Percentiles rank a stretch among this genome's conserved stretches.
These are phyloP conservation scores for Trichoderma atrobrunneum DNA, from an alignment of 2,329 filamentous ascomycete genomes.

Conservation along the genomic window DNA sequence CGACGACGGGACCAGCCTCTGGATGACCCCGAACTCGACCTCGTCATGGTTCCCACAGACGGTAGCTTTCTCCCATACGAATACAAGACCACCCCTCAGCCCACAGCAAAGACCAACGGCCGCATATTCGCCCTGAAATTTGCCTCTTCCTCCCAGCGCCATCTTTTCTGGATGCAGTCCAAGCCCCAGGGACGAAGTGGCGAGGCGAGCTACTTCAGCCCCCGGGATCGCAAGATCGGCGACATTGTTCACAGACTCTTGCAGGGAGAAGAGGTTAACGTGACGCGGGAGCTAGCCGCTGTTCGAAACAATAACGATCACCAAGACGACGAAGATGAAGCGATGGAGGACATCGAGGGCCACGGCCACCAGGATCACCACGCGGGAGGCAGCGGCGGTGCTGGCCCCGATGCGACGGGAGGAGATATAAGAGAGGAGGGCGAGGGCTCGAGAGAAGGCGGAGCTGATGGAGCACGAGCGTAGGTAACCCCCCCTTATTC, in stretches of 20 bases:
- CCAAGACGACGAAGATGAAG: constrained; percentile 54
- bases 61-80: constrained; percentile 83
- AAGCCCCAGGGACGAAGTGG: constrained; percentile 70
- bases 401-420: constrained; percentile 81
- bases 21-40: constrained; percentile 75
- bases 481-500: constrained; percentile 63
- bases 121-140: constrained; percentile 95
- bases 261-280: constrained; percentile 84
- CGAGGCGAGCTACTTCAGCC: constrained; percentile 76
- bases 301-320: constrained; percentile 52
- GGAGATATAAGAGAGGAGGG: constrained; percentile 91
- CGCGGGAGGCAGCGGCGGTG: constrained; percentile 69
- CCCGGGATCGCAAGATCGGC: constrained; percentile 81
- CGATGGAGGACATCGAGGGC: constrained; percentile 64
- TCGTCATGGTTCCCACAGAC: constrained; percentile 91
- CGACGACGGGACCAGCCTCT: constrained; percentile 70
- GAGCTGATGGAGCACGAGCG: constrained; percentile 97
- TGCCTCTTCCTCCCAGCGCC: constrained; percentile 81
- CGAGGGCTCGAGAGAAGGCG: constrained; percentile 81
- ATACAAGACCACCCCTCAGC: constrained; percentile 52
- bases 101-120: constrained; percentile 70
- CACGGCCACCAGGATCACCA: constrained; percentile 56
- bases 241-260: constrained; percentile 81
- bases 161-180: constrained; percentile 96
- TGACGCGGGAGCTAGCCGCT: constrained; percentile 67